These are phyloP conservation scores for Centrapalus pauciflorus DNA, from an alignment of 129 eudicot species.

Conservation along the genomic window DNA sequence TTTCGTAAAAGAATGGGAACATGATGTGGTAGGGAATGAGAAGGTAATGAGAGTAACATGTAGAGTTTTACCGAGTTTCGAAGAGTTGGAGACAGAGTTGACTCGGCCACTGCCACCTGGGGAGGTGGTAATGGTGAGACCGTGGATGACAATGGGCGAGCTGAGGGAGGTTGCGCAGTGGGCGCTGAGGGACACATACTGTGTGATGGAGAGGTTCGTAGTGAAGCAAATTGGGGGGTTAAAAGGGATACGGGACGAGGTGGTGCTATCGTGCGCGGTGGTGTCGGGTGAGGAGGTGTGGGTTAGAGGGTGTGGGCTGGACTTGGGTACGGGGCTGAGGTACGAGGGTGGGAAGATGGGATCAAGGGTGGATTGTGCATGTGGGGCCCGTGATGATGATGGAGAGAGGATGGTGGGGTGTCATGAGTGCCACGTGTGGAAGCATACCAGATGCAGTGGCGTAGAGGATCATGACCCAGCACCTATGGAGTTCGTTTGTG, in stretches of 20 bases:
- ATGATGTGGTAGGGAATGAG: conserved; percentile 8
- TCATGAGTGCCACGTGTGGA: conserved; percentile 62
- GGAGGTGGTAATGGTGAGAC: conserved; percentile 54
- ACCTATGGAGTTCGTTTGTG: conserved; percentile 40
- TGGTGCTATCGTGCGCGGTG: conserved; percentile 36
- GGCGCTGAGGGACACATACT: conserved; percentile 70
- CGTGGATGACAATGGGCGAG: conserved; percentile 49
- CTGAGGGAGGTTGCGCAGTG: conserved; percentile 45
- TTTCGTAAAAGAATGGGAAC: conserved; percentile 68
- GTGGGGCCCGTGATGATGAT: conserved; percentile 58
- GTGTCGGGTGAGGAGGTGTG: conserved; percentile 63
- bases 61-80: conserved; percentile 62
- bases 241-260: conserved; percentile 42
- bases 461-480: conserved; percentile 46
- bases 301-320: conserved; percentile 76
- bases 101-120: conserved; percentile 59
- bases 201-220: conserved; percentile 54
- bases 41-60: conserved; percentile 50
- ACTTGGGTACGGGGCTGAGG: conserved; percentile 50
- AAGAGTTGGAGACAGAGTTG: conserved; percentile 61
- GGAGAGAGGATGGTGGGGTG: conserved; percentile 66
- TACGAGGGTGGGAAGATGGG: conserved; percentile 52
- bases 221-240: conserved; percentile 74
- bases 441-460: conserved; percentile 51
- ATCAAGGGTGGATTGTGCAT: conserved; percentile 37